phyloP scores from a whole-genome alignment of 176 grass and related monocot species.

The Zoysia japonica region DNA sequence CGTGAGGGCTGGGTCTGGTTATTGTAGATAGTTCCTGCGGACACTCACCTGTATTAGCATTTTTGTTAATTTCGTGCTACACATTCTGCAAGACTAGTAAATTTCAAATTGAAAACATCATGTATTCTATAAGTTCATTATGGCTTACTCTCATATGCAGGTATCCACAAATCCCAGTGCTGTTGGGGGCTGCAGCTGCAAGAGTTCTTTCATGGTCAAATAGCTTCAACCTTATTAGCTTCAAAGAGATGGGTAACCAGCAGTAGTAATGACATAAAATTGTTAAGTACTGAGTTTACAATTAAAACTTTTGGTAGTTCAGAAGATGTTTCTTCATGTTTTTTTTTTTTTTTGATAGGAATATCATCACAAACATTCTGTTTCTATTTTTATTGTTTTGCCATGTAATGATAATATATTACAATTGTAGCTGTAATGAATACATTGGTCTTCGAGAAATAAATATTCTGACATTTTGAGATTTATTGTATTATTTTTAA shows the following conservation, averaged over 20 bases:
- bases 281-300: conserved; percentile 26
- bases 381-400: not conserved
- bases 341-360: conserved; percentile 20
- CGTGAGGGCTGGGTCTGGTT: not conserved
- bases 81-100: not conserved
- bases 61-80: not conserved
- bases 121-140: not conserved
- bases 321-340: not conserved
- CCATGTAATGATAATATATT: conserved; percentile 11
- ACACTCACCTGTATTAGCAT: not conserved
- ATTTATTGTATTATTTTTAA: no score
- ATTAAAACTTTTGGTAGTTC: conserved; percentile 12
- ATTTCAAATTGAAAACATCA: not conserved
- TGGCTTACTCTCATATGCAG: conserved; percentile 28
- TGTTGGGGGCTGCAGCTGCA: conserved; percentile 61
- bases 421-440: conserved; percentile 5
- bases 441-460: not conserved
- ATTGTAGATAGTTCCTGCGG: not conserved
- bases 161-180: conserved; percentile 61
- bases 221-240: conserved; percentile 26
- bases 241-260: conserved; percentile 22
- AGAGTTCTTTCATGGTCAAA: conserved; percentile 62
- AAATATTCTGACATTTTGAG: no score
- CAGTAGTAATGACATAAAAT: conserved; percentile 13
- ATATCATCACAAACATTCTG: conserved; percentile 24